These are phyloP conservation scores for Luvunga scandens DNA, from an alignment of 345 rosid genomes.

Conservation along the genomic window DNA sequence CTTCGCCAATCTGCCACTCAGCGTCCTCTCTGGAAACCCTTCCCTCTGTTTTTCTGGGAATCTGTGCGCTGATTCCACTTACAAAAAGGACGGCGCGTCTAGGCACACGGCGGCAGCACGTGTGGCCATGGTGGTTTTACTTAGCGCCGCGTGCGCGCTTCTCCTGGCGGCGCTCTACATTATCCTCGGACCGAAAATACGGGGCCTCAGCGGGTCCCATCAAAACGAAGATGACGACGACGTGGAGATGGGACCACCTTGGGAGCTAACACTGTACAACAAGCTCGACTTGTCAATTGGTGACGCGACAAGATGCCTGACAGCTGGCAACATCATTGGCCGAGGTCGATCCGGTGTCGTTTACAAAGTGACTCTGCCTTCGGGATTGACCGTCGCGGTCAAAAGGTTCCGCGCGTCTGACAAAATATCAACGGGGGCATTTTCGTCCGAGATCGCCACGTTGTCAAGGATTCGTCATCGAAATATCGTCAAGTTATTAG, in stretches of 20 bases:
- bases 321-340: conserved; percentile 64
- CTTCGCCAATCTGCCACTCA: conserved; percentile 74
- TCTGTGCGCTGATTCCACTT: conserved; percentile 29
- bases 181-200: conserved; percentile 37
- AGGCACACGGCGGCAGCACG: conserved; percentile 36
- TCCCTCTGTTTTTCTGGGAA: conserved; percentile 55
- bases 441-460: conserved; percentile 72
- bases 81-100: conserved; percentile 5
- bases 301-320: conserved; percentile 51
- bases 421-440: conserved; percentile 52
- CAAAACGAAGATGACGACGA: conserved; percentile 38
- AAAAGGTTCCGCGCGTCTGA: conserved; percentile 59
- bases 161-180: conserved; percentile 73
- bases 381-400: conserved; percentile 61
- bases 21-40: conserved; percentile 63
- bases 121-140: conserved; percentile 58
- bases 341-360: conserved; percentile 82
- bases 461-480: conserved; percentile 86
- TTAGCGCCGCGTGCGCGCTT: conserved; percentile 59
- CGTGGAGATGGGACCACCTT: conserved; percentile 64
- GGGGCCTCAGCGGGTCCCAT: conserved; percentile 28
- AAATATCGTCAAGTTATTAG: conserved; percentile 71
- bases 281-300: conserved; percentile 74
- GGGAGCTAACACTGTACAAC: conserved; percentile 83
- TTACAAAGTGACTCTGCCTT: conserved; percentile 49